Percentiles rank a stretch among this genome's conserved stretches.
These are phyloP conservation scores for Magnolia sinica DNA, from an alignment of 164 flowering plant species.

Conservation along the genomic window DNA sequence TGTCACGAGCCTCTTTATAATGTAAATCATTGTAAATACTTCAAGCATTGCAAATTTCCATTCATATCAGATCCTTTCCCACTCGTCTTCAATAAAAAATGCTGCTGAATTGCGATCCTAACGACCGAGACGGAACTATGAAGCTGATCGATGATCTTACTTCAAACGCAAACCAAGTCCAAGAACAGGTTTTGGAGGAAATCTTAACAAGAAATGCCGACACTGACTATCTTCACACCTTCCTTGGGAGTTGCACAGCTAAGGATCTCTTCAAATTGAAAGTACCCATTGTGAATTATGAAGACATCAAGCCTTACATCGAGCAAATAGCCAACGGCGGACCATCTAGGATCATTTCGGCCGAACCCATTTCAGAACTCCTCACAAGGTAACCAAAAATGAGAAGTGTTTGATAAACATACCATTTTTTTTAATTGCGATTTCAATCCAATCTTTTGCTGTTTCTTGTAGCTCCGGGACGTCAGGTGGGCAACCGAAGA, in stretches of 20 bases:
- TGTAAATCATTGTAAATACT: neutral
- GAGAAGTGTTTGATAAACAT: neutral
- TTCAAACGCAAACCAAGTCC: slow-evolving; percentile 34
- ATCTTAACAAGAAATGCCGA: slow-evolving; percentile 41
- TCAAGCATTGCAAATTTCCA: neutral
- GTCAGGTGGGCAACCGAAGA: slow-evolving; percentile 61
- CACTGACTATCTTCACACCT: slow-evolving; percentile 43
- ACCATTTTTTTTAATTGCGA: neutral
- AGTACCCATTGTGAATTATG: slow-evolving; percentile 58
- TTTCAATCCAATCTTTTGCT: neutral
- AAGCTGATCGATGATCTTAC: slow-evolving; percentile 51
- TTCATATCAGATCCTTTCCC: neutral
- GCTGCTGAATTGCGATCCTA: slow-evolving; percentile 44
- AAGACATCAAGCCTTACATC: slow-evolving; percentile 57
- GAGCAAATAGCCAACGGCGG: slow-evolving; percentile 60
- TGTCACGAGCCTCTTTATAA: neutral
- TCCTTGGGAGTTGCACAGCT: slow-evolving; percentile 30
- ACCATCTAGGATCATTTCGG: slow-evolving; percentile 46
- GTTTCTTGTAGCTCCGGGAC: slow-evolving; percentile 47
- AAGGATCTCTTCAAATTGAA: slow-evolving; percentile 39
- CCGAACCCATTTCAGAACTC: slow-evolving; percentile 50
- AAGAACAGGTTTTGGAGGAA: slow-evolving; percentile 38
- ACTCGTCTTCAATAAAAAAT: slow-evolving; percentile 15
- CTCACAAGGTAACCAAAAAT: slow-evolving; percentile 41
- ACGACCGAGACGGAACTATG: slow-evolving; percentile 40